These are phyloP conservation scores for Posidonia australis DNA, from an alignment of 106 monocot genomes.

Conservation along the genomic window DNA sequence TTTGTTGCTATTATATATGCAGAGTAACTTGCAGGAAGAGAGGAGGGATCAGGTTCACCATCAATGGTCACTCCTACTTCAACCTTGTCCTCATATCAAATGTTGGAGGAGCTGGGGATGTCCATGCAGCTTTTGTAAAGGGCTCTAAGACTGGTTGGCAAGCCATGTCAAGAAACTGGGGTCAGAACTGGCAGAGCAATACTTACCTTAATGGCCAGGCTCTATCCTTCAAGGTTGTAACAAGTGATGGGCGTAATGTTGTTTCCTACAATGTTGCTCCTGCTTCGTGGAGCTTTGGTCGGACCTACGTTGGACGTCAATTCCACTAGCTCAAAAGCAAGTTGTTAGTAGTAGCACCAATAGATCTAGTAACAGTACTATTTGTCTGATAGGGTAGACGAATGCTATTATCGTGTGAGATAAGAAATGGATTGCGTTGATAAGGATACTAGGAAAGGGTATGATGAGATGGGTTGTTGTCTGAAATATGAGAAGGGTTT, in stretches of 20 bases:
- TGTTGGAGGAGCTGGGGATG: conserved; percentile 32
- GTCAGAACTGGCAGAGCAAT: conserved; percentile 44
- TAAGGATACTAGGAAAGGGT: too few species aligned
- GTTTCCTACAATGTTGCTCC: conserved; percentile 20
- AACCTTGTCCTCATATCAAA: conserved; percentile 41
- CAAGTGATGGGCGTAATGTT: conserved; percentile 35
- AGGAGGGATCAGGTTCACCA: conserved; percentile 43
- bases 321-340: conserved; percentile 12
- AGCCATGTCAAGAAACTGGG: conserved; percentile 40
- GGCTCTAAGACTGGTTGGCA: conserved; percentile 32
- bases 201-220: conserved; percentile 28
- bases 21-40: conserved; percentile 41
- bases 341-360: too few species aligned
- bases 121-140: conserved; percentile 33
- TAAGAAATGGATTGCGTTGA: too few species aligned
- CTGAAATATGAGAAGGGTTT: too few species aligned
- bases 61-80: conserved; percentile 43
- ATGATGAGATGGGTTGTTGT: too few species aligned
- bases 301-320: conserved; percentile 31
- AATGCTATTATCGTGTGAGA: too few species aligned
- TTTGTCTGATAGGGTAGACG: too few species aligned
- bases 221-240: conserved; percentile 42
- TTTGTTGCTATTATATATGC: too few species aligned
- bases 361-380: too few species aligned
- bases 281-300: conserved; percentile 25